Conservation (phyloP, 495 filamentous ascomycete species). For the Podospora anserina region DNA sequence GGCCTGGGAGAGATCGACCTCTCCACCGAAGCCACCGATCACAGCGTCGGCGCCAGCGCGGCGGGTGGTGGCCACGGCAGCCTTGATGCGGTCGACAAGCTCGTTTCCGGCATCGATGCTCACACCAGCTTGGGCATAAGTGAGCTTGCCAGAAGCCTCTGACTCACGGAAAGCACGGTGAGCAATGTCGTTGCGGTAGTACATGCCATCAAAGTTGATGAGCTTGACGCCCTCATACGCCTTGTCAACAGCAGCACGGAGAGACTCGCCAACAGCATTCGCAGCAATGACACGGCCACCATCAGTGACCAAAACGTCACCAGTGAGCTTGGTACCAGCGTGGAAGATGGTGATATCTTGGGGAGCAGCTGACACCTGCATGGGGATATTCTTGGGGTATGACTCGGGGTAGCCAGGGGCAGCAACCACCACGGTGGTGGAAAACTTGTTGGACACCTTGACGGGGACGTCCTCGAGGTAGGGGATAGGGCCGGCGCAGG, state of each 20-base stretch:
- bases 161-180: slow-evolving; percentile 58
- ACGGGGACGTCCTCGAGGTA: slow-evolving; percentile 69
- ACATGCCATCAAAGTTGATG: slow-evolving; percentile 86
- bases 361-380: slow-evolving; percentile 49
- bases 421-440: slow-evolving; percentile 88
- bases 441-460: slow-evolving; percentile 63
- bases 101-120: slow-evolving; percentile 89
- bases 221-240: slow-evolving; percentile 76
- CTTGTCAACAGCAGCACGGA: slow-evolving; percentile 76
- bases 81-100: slow-evolving; percentile 85
- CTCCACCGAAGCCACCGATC: slow-evolving; percentile 93
- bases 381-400: slow-evolving; percentile 78
- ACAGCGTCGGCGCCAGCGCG: slow-evolving; percentile 82
- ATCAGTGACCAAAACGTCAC: slow-evolving; percentile 64
- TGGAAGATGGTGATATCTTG: slow-evolving; percentile 77
- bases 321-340: slow-evolving; percentile 71
- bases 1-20: slow-evolving; percentile 75
- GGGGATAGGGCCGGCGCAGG: slow-evolving; percentile 70
- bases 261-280: slow-evolving; percentile 68
- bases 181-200: slow-evolving; percentile 90
- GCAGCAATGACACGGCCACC: slow-evolving; percentile 92
- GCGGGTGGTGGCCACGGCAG: slow-evolving; percentile 70
- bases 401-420: slow-evolving; percentile 92
- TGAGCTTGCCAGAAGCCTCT: slow-evolving; percentile 56
- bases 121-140: slow-evolving; percentile 90